Base-by-base conservation (phyloP, 441 rosid species). In the Capsella rubella region DNA sequence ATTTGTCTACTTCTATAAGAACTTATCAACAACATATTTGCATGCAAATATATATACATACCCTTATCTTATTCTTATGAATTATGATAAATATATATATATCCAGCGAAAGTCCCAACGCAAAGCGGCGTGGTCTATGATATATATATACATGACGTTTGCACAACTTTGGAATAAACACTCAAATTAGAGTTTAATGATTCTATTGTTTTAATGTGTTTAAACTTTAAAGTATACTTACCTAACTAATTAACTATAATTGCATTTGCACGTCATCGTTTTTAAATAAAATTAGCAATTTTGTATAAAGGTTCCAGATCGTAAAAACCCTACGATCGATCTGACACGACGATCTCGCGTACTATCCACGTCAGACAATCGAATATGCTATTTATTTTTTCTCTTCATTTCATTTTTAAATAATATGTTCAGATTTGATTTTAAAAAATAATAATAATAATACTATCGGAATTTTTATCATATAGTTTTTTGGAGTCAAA, bases 281-380 rank as follows among this genome's bases (percentile, higher is more conserved):
- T 56, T 4, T 34, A 49, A 29, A 67, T 34, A 49, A 29, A 67
- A 32, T 32, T 53, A 67, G 13, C 25, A 15, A 51, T 16, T 12
- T 12, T 29, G 0, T 4, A 31, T 74, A 4, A 7, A 67, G 67
- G 61, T 18, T 28, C 18, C 32, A 67, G 73, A 74, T 74, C 8
- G n/a, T 0, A 65, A 3, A 21, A 21, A 21, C 25, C 40, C 78
- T 28, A 15, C 6, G 35, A 35, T 35, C 40, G 40, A 74, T 60
- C 64, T 14, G 70, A 12, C 71, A 76, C 75, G 79, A 63, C 67
- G 71, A 55, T 76, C 28, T 63, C 70, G 59, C 75, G 66, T 63
- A 69, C 50, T 16, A 40, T 63, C 76, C 80, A 64, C 80, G 80
- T 77, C 76, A 71, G 72, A 64, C 54, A 3, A 69, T 13, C 29